phyloP scores from a whole-genome alignment of 2,329 filamentous ascomycete genomes.

The Celoporthe dispersa region DNA sequence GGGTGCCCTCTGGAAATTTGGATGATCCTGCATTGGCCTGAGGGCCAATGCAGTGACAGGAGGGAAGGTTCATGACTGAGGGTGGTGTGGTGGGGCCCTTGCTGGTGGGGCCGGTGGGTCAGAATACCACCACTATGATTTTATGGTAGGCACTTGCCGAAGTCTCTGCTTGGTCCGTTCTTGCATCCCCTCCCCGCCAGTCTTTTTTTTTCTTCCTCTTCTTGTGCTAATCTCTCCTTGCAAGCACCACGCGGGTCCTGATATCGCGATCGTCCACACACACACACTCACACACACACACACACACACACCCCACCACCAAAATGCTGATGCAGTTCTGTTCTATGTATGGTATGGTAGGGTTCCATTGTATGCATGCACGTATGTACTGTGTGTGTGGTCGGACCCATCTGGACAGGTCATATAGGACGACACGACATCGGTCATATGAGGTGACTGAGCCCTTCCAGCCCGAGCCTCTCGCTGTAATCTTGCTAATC shows the following conservation, averaged over 20 bases:
- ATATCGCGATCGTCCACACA: constrained; percentile 26
- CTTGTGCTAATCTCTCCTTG: constrained; percentile 21
- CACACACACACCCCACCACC: neutral
- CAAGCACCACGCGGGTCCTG: neutral
- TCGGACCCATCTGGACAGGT: neutral
- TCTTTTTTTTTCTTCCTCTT: neutral
- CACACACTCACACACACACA: neutral
- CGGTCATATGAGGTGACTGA: neutral
- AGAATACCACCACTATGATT: constrained; percentile 6
- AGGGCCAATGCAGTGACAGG: neutral
- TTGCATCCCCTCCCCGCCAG: constrained; percentile 1
- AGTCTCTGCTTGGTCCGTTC: constrained; percentile 20
- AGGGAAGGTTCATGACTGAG: constrained; percentile 2
- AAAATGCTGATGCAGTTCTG: neutral
- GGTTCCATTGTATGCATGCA: neutral
- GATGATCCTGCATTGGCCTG: neutral
- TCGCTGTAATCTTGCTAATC: neutral
- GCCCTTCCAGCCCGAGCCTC: neutral
- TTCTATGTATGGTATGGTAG: neutral
- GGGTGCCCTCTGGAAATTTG: neutral
- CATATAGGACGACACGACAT: neutral
- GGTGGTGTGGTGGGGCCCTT: constrained; percentile 1
- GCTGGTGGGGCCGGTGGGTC: neutral
- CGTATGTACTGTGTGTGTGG: neutral
- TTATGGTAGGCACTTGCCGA: constrained; percentile 16